phyloP scores from a whole-genome alignment of 768 basidiomycete genomes.

The Boletales sp. region DNA sequence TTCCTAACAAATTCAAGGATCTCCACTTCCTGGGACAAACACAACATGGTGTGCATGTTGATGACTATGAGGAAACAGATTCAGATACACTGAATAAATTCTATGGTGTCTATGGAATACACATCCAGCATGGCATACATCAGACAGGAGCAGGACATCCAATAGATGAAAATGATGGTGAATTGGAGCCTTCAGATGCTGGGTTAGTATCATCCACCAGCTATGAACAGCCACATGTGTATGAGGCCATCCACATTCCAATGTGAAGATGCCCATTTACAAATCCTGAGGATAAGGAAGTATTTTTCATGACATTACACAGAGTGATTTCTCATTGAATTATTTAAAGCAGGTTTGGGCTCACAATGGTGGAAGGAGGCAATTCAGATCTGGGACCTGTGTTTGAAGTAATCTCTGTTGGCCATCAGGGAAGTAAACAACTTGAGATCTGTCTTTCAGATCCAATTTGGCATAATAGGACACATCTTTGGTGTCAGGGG shows the following conservation, averaged over 20 bases:
- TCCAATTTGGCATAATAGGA: conserved; percentile 7
- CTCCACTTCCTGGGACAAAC: conserved; percentile 14
- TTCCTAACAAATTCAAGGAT: background rate
- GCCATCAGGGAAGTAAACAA: background rate
- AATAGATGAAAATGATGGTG: background rate
- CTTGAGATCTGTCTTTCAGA: background rate
- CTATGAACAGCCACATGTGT: background rate
- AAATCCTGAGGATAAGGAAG: background rate
- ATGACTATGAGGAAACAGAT: background rate
- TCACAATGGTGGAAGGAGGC: conserved; percentile 17
- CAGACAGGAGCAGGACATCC: conserved; percentile 2
- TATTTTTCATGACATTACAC: conserved; percentile 1
- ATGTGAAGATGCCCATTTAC: conserved; percentile 6
- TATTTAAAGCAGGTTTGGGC: conserved; percentile 8
- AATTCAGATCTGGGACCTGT: background rate
- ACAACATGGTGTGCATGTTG: conserved; percentile 2
- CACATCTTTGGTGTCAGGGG: conserved; percentile 15
- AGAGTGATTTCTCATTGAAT: background rate
- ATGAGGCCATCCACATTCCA: conserved; percentile 1
- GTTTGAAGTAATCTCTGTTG: conserved; percentile 7
- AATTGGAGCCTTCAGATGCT: background rate
- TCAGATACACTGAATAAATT: background rate
- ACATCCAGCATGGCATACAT: background rate
- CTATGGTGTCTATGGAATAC: background rate
- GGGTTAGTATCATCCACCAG: background rate